A percentile compares a stretch with the other conserved stretches of the same genome.
These are phyloP conservation scores for Elsinoe arachidis DNA, from an alignment of 2,329 filamentous ascomycete genomes.

Conservation along the genomic window DNA sequence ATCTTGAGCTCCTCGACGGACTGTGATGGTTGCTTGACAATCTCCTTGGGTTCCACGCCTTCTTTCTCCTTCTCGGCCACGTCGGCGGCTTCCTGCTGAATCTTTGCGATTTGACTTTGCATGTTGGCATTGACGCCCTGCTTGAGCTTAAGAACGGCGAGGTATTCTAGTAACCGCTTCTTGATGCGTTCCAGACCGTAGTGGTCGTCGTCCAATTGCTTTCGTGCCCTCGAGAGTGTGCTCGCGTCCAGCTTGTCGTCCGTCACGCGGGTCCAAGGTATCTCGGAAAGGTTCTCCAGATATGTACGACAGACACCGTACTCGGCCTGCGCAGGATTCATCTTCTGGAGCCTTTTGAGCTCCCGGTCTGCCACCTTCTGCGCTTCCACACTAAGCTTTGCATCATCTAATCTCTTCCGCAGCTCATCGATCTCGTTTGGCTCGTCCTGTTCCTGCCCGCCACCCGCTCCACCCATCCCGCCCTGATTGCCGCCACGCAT, in stretches of 20 bases:
- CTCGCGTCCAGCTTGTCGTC: conserved; percentile 77
- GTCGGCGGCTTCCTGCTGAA: conserved; percentile 36
- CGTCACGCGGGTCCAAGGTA: conserved; percentile 80
- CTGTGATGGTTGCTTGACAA: conserved; percentile 31
- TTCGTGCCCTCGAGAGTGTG: conserved; percentile 68
- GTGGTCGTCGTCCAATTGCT: conserved; percentile 91
- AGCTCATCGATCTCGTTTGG: conserved; percentile 85
- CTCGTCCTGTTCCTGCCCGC: conserved; percentile 65
- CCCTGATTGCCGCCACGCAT: conserved; percentile 25
- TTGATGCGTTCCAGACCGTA: conserved; percentile 96
- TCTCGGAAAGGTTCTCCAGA: conserved; percentile 85
- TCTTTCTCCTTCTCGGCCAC: conserved; percentile 31
- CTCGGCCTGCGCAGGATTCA: conserved; percentile 92
- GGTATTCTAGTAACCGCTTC: conserved; percentile 87
- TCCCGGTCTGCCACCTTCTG: conserved; percentile 87
- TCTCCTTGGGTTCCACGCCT: conserved; percentile 20
- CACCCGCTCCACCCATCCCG: conserved; percentile 33
- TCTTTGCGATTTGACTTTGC: conserved; percentile 62
- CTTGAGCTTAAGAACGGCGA: conserved; percentile 92
- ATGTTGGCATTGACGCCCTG: conserved; percentile 79
- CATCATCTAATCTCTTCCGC: conserved; percentile 75
- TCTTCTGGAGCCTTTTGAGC: conserved; percentile 79
- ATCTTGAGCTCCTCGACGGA: conserved; percentile 57
- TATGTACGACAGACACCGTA: conserved; percentile 92
- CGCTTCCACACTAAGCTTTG: conserved; percentile 73